Evolutionary conservation across 1,139 yeast species (phyloP).

Genomic region (Hyphopichia fennica): DNA sequence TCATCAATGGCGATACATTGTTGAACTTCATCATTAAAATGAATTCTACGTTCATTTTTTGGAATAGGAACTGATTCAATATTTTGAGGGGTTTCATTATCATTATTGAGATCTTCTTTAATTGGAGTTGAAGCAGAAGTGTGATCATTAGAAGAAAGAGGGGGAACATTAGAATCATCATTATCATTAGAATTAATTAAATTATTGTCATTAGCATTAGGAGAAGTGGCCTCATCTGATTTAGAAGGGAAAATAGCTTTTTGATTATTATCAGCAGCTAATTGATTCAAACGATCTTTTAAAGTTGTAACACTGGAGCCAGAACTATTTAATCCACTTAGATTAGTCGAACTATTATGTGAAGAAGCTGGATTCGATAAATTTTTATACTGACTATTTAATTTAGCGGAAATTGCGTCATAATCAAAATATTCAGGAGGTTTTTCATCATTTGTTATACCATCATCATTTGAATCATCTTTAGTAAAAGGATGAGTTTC

Average conservation of each 20-base stretch:
- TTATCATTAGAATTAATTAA: conserved; percentile 1
- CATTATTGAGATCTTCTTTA: neutral
- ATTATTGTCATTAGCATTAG: neutral
- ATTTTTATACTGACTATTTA: conserved; percentile 54
- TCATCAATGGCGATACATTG: conserved; percentile 78
- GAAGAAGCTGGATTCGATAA: conserved; percentile 13
- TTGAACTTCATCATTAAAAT: conserved; percentile 88
- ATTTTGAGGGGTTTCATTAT: neutral
- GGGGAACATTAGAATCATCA: conserved; percentile 1
- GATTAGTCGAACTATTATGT: conserved; percentile 8
- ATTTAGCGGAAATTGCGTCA: conserved; percentile 57
- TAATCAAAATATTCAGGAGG: conserved; percentile 53
- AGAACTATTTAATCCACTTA: conserved; percentile 2
- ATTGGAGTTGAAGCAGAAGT: neutral
- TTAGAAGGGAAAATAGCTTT: neutral
- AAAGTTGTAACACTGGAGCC: neutral
- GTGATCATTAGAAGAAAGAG: neutral
- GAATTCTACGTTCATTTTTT: conserved; percentile 63
- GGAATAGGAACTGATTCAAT: neutral
- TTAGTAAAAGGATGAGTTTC: conserved; percentile 1
- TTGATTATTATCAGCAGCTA: conserved; percentile 5
- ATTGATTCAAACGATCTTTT: conserved; percentile 4
- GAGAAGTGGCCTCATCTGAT: neutral
- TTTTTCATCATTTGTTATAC: conserved; percentile 17
- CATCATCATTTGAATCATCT: neutral